Base-by-base conservation (phyloP, 2,329 filamentous ascomycete species). In the Dothideomycetes sp. region DNA sequence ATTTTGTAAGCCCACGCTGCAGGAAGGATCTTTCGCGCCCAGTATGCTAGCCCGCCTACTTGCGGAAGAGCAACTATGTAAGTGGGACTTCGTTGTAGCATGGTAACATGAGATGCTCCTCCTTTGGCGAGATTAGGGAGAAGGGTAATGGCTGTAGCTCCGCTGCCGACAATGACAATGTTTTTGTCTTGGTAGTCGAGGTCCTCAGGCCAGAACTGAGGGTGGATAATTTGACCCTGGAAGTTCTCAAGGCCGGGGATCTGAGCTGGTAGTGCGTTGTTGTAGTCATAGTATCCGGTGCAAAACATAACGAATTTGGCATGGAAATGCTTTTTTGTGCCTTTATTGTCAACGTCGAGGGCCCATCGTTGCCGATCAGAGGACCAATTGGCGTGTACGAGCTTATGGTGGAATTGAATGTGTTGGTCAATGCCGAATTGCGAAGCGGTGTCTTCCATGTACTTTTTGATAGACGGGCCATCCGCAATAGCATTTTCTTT, bases 111-210 rank as follows among this genome's bases (percentile, higher is more conserved):
- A 4, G 61, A 62, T 4, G 81, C 83, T 30, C 70, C 73, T 19
- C 36, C 32, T 32, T 81, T 63, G 1, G 77, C 75, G 34, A 93
- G 61, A 34, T 69, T 73, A 1, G 85, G 86, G 3, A 93, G 57
- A 1, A 94, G 68, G 0, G 85, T 91, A 36, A 89, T 63, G 5
- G 84, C 81, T 0, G 86, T 93, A 2, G 85, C 85, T 5, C 86
- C 86, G 12, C 75, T 81, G 12, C 84, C 84, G 45, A 91, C 75
- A 42, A 89, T 68, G 32, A 84, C 71, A 16, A 89, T 66, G 33
- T 74, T 73, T 59, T 87, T 85, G 55, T 68, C 66, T 4, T 66
- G 59, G 54, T 81, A 81, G 50, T 84, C 72, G 30, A 83, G 62
- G 35, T 77, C 68, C 41, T 79, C 64, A 0, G 81, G 81, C 84